Percentiles rank a stretch among this genome's conserved stretches.
Evolutionary conservation across 768 basidiomycete genomes (phyloP).

Genomic region (Hortiboletus campestris): DNA sequence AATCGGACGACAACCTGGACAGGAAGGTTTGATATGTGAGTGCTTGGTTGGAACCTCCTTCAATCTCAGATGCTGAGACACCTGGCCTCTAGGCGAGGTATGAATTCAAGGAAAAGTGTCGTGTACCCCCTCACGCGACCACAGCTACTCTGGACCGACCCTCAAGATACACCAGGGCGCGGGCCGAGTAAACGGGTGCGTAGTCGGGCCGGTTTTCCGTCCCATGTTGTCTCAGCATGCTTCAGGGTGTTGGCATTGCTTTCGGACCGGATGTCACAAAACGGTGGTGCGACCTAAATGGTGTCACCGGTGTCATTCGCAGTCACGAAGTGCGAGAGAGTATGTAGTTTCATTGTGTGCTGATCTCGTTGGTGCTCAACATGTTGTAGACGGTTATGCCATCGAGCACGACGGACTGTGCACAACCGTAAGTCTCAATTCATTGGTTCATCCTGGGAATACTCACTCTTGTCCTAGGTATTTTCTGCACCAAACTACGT

Average conservation of each 20-base stretch:
- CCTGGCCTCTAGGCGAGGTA: conserved; percentile 57
- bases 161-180: conserved; percentile 82
- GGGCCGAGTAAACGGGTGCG: conserved; percentile 94
- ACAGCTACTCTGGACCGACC: conserved; percentile 94
- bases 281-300: conserved; percentile 84
- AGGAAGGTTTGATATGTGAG: conserved; percentile 94
- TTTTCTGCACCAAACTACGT: conserved; percentile 97
- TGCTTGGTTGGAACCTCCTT: conserved; percentile 1
- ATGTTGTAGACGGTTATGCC: conserved; percentile 76
- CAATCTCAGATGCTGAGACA: conserved; percentile 9
- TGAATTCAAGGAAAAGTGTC: not conserved
- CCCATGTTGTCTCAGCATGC: conserved; percentile 13
- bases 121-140: conserved; percentile 9
- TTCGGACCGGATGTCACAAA: conserved; percentile 95
- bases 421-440: conserved; percentile 65
- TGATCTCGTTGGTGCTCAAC: conserved; percentile 3
- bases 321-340: conserved; percentile 97
- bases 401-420: conserved; percentile 94
- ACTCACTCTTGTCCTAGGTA: conserved; percentile 46
- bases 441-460: not conserved
- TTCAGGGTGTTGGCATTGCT: conserved; percentile 87
- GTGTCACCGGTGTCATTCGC: conserved; percentile 85
- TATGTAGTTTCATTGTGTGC: conserved; percentile 30
- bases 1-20: conserved; percentile 87
- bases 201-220: conserved; percentile 9